Evolutionary conservation across 345 rosid genomes (phyloP).

Genomic region (Gossypium australe): DNA sequence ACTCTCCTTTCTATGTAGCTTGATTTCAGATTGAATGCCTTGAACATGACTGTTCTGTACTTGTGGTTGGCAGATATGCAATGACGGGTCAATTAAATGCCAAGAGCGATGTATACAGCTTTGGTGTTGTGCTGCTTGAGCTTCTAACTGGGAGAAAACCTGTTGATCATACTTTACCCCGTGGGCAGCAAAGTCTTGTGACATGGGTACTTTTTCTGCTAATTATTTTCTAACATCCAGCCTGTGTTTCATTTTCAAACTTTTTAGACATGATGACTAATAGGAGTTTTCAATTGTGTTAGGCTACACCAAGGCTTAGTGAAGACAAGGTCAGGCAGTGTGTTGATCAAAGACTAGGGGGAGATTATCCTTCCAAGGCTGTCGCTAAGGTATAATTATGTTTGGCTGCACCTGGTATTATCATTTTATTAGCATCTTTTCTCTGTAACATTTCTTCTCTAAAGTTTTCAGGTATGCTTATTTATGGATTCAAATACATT

Average conservation of each 20-base stretch:
- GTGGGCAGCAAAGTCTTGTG: conserved; percentile 90
- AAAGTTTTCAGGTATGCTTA: not conserved
- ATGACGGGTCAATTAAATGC: conserved; percentile 96
- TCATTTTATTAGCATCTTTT: not conserved
- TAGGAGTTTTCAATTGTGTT: conserved; percentile 9
- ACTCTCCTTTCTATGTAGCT: not conserved
- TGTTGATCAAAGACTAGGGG: conserved; percentile 86
- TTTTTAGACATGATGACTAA: not conserved
- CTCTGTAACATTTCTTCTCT: not conserved
- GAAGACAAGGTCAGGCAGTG: conserved; percentile 97
- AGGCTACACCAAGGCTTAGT: conserved; percentile 96
- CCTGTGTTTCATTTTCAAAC: not conserved
- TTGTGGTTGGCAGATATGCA: conserved; percentile 57
- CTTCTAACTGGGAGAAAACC: conserved; percentile 97
- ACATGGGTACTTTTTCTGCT: conserved; percentile 61
- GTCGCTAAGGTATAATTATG: conserved; percentile 73
- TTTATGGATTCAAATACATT: not conserved
- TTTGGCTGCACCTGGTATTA: not conserved
- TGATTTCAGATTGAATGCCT: conserved; percentile 2
- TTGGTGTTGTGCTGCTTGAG: conserved; percentile 90
- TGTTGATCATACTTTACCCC: conserved; percentile 90
- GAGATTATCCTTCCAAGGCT: conserved; percentile 91
- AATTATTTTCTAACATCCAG: not conserved
- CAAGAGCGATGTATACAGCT: conserved; percentile 90
- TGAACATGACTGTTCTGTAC: not conserved